These are phyloP conservation scores for Solanum hybrid DNA, from an alignment of 305 asterid species.

Conservation along the genomic window DNA sequence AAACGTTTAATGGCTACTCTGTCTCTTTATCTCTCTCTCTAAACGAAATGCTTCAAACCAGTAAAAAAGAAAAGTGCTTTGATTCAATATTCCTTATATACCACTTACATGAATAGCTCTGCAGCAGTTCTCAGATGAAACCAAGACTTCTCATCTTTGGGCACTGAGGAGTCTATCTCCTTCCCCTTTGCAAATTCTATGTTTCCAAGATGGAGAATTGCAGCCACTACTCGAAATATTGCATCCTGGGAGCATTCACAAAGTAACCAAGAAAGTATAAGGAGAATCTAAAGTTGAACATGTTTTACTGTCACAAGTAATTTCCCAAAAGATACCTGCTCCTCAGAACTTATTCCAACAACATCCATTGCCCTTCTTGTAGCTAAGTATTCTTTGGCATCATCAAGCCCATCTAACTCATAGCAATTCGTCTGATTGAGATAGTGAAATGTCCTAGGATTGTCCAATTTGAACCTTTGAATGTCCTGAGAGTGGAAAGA, in stretches of 20 bases:
- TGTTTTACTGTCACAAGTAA: neutral
- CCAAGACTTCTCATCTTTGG: conserved; percentile 91
- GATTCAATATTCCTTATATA: neutral
- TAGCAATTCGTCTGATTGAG: conserved; percentile 84
- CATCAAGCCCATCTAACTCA: conserved; percentile 77
- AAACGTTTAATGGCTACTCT: neutral
- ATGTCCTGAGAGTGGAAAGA: conserved; percentile 41
- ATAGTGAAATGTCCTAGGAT: conserved; percentile 88
- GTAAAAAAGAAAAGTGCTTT: neutral
- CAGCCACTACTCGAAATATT: conserved; percentile 93
- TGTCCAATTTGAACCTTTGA: conserved; percentile 65
- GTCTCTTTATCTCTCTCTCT: neutral
- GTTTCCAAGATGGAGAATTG: conserved; percentile 96
- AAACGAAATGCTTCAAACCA: neutral
- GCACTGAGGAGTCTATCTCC: conserved; percentile 92
- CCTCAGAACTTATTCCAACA: conserved; percentile 84
- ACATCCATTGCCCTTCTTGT: conserved; percentile 98
- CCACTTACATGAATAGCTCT: conserved; percentile 84
- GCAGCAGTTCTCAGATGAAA: conserved; percentile 88
- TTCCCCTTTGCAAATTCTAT: conserved; percentile 81
- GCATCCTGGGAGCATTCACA: conserved; percentile 53
- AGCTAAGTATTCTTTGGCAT: conserved; percentile 66
- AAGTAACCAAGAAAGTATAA: neutral
- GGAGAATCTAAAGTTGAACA: neutral
- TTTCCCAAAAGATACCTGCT: conserved; percentile 50